Evolutionary conservation across 306 rosid genomes (phyloP), one percentile per base, ranked within the genome.

Genomic region (Quercus rubra): DNA sequence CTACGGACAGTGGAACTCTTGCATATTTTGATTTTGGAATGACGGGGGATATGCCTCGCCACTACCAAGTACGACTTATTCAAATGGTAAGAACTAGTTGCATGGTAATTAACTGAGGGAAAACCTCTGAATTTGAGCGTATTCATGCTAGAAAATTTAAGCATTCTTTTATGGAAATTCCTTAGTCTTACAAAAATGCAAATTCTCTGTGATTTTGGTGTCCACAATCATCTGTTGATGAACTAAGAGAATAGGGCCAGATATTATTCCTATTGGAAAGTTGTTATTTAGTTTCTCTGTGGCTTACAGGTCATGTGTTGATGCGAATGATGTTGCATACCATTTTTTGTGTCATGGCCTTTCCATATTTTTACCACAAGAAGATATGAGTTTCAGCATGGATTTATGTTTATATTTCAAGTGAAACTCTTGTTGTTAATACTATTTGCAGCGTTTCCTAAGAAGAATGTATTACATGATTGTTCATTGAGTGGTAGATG

Each of bases 31-130:
- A 95, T 86, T 95, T 95, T 77, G 99, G 99, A 86, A 95, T 95
- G 99, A 92, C 91, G 96, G 99, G 99, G 73, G 98, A 93, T 80
- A 91, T 93, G 82, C 99, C 99, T 55, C 88, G 98, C 79, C 98
- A 91, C 89, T 95, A 84, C 76, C 97, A 90, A 19, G 97, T 90
- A 70, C 97, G 99, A 78, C 96, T 93, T 68, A 91, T 93, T 77
- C 94, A 84, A 89, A 79, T 95, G 87, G 99, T 95, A 86, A 84
- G 91, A 77, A 83, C 75, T 71, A 35, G 78, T 71, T 71, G 73
- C 68, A 51, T 57, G 71, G 69, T 55, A 43, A 58, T 78, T 73
- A 55, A 31, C 62, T 55, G 74, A 41, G 63, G 54, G 58, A 18
- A 28, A 20, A n/a, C 70, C 58, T 46, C 6, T 59, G 17, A 67